Evolutionary conservation across 768 basidiomycete species (phyloP).

Genomic region (Phanerodontia chrysosporium): DNA sequence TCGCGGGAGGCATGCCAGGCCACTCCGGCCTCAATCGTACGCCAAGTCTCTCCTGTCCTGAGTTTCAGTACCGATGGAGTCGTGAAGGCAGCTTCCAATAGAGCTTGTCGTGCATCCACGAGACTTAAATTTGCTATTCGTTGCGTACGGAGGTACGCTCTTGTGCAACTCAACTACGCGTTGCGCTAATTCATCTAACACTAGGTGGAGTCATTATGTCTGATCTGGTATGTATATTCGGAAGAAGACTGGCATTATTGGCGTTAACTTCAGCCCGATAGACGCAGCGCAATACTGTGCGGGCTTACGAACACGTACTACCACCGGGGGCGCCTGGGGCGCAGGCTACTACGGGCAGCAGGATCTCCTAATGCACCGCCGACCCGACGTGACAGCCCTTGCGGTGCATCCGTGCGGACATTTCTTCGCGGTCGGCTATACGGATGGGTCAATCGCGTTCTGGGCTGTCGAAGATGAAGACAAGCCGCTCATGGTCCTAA

Average conservation of each 20-base stretch:
- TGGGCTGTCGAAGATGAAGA: constrained; percentile 80
- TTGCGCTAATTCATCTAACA: background rate
- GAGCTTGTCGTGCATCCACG: constrained; percentile 69
- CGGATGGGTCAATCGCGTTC: constrained; percentile 80
- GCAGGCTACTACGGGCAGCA: constrained; percentile 52
- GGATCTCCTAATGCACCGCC: constrained; percentile 68
- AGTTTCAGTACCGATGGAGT: background rate
- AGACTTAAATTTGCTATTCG: constrained; percentile 65
- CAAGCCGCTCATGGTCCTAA: constrained; percentile 69
- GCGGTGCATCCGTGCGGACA: constrained; percentile 73
- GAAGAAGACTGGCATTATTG: background rate
- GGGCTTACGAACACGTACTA: constrained; percentile 65
- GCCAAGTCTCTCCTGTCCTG: constrained; percentile 9
- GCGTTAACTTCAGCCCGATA: constrained; percentile 18
- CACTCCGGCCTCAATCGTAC: constrained; percentile 33
- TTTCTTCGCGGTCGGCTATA: constrained; percentile 75
- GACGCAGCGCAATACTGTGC: constrained; percentile 47
- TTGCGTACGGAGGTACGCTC: constrained; percentile 71
- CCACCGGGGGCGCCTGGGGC: constrained; percentile 85
- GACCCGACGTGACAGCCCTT: constrained; percentile 64
- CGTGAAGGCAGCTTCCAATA: constrained; percentile 37
- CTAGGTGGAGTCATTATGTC: constrained; percentile 58
- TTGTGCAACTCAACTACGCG: background rate
- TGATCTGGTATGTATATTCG: constrained; percentile 45
- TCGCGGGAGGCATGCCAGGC: constrained; percentile 36